phyloP scores from a whole-genome alignment of 2,329 filamentous ascomycete species.

The Immersiporthe knoxdaviesiana region DNA sequence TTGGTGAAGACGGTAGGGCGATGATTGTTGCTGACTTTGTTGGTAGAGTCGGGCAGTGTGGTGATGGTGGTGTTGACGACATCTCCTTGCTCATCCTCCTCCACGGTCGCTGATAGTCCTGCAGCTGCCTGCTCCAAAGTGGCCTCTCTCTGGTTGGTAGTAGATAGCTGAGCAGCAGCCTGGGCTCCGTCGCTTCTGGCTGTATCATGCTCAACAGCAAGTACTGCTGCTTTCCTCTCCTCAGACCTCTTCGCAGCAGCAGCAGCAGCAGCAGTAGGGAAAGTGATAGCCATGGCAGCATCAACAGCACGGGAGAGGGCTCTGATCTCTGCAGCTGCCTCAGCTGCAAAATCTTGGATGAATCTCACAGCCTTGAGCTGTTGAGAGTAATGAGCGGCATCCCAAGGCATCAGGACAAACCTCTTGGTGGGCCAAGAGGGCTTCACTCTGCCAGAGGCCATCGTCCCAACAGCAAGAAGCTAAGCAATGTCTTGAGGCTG shows the following conservation, averaged over 20 bases:
- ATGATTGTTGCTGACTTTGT: not conserved
- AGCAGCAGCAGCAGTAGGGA: not conserved
- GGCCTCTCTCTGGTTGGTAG: not conserved
- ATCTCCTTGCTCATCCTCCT: not conserved
- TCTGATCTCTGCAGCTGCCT: not conserved
- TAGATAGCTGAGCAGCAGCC: not conserved
- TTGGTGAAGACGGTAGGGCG: not conserved
- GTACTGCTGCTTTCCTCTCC: not conserved
- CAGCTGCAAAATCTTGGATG: not conserved
- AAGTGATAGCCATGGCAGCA: not conserved
- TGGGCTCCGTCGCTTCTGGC: not conserved
- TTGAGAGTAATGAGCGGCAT: not conserved
- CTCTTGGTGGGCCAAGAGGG: not conserved
- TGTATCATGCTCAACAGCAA: not conserved
- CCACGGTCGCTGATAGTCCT: not conserved
- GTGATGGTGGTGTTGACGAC: not conserved
- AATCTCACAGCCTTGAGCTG: not conserved
- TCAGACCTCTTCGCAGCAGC: not conserved
- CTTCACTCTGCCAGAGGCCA: not conserved
- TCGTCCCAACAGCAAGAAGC: not conserved
- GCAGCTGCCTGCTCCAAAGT: not conserved
- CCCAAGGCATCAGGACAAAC: not conserved
- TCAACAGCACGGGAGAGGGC: not conserved
- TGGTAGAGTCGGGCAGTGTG: not conserved
- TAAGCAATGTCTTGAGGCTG: not conserved